phyloP scores from a whole-genome alignment of 805 yeast species.

The Metschnikowia baotianmanensis region DNA sequence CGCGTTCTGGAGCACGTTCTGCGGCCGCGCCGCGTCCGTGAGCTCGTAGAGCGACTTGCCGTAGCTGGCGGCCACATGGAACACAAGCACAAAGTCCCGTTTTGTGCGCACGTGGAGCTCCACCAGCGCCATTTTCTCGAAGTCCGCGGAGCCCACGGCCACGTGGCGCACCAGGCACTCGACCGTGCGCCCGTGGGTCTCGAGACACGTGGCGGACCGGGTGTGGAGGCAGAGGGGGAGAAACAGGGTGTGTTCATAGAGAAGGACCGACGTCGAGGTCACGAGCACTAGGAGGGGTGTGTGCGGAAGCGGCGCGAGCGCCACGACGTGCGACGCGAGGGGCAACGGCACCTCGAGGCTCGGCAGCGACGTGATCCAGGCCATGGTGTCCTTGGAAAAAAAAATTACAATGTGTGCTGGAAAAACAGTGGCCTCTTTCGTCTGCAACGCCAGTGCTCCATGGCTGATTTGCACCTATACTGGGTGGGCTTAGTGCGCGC shows the following conservation, averaged over 20 bases:
- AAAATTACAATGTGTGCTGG: too few species aligned
- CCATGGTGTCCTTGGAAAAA: conserved; percentile 22
- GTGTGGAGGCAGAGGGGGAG: conserved; percentile 17
- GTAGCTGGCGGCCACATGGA: conserved; percentile 26
- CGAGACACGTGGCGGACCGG: conserved; percentile 15
- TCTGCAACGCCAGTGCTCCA: too few species aligned
- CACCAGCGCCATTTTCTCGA: conserved; percentile 20
- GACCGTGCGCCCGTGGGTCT: conserved; percentile 12
- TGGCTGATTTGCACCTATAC: too few species aligned
- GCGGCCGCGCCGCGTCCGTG: conserved; percentile 21
- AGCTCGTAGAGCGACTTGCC: conserved; percentile 35
- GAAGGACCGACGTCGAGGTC: conserved; percentile 8
- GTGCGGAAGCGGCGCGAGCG: conserved; percentile 15
- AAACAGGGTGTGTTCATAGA: conserved; percentile 13
- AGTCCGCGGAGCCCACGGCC: conserved; percentile 35
- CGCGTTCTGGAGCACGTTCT: conserved; percentile 33
- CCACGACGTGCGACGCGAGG: conserved; percentile 8
- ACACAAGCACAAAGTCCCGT: conserved; percentile 14
- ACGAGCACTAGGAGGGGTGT: conserved; percentile 16
- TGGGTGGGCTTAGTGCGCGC: too few species aligned
- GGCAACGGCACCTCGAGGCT: conserved; percentile 28
- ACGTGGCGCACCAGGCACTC: conserved; percentile 28
- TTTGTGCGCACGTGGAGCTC: conserved; percentile 17
- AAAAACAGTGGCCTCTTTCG: too few species aligned
- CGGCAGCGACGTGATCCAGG: conserved; percentile 36